Conservation (phyloP, 2,329 filamentous ascomycete species). For the Fusarium sp. region DNA sequence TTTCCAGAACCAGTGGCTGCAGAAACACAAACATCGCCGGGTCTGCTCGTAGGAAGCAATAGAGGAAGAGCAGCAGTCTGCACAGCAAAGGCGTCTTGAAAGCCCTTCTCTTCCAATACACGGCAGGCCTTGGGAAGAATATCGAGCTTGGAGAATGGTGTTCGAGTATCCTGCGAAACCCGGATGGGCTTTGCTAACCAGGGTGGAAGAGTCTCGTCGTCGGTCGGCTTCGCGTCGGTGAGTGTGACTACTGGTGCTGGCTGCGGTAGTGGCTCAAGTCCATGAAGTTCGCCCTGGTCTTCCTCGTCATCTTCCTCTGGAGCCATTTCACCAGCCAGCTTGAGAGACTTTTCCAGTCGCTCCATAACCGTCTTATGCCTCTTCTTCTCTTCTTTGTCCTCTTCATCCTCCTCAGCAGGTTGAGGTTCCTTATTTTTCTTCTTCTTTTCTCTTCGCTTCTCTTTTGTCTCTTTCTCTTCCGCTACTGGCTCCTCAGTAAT, state of each 20-base stretch:
- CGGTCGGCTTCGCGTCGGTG: slow-evolving; percentile 70
- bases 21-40: slow-evolving; percentile 87
- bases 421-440: slow-evolving; percentile 46
- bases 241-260: slow-evolving; percentile 70
- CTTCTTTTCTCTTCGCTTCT: slow-evolving; percentile 49
- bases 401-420: slow-evolving; percentile 38
- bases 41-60: slow-evolving; percentile 73
- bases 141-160: slow-evolving; percentile 72
- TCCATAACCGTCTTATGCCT: slow-evolving; percentile 64
- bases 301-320: slow-evolving; percentile 49
- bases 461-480: slow-evolving; percentile 24
- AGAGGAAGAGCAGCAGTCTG: slow-evolving; percentile 74
- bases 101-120: slow-evolving; percentile 71
- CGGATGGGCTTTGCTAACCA: slow-evolving; percentile 85
- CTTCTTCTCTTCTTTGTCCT: slow-evolving; percentile 46
- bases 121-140: slow-evolving; percentile 70
- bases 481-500: slow-evolving; percentile 4
- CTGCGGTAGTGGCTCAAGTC: slow-evolving; percentile 84
- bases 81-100: slow-evolving; percentile 57
- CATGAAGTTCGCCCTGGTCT: slow-evolving; percentile 66
- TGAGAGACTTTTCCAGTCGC: slow-evolving; percentile 67
- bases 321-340: slow-evolving; percentile 58
- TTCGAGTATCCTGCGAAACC: slow-evolving; percentile 69
- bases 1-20: slow-evolving; percentile 97
- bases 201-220: slow-evolving; percentile 82